Base-by-base conservation (phyloP, 2,329 filamentous ascomycete species). In the Cryphonectria japonica region DNA sequence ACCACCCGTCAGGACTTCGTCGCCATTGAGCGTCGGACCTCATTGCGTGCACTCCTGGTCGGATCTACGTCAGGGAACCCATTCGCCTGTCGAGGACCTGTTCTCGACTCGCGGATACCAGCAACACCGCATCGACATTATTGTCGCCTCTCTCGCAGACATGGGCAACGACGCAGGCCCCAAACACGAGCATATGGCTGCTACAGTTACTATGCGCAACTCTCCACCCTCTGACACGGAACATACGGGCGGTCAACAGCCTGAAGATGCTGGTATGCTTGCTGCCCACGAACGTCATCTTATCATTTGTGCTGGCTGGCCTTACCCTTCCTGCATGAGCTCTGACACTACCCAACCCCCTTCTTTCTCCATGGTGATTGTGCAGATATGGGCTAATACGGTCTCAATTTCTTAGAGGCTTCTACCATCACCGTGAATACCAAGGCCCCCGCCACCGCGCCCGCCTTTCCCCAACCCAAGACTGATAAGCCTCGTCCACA, bases 401-500 rank as follows among this genome's bases (percentile, higher is more conserved):
- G 19, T 54, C 5, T 9, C 29, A 9, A 16, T 43, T 16, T 39
- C 26, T 66, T 66, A 70, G 68, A 72, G 85, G 85, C 82, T 69
- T 84, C 85, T 37, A 84, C 85, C 52, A 86, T 86, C 67, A 86
- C 85, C 65, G 85, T 86, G 74, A 87, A 85, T 75, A 85, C 85
- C 68, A 81, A 80, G 72, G 71, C 76, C 7, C 77, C 78, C 2
- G 71, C 77, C 46, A 76, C 80, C 76, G 26, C 43, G 63, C 63
- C 39, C 32, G 81, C 79, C 74, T 92, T 93, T 75, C 93, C 93
- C 76, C 92, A 93, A 57, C 92, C 95, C 66, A 99, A 98, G 85
- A 97, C 94, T 74, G 96, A 99, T 83, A 99, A 98, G 85, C 96
- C 96, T 70, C 90, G 95, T 74, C 96, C 96, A 75, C 96, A 99